Conservation (phyloP, 108 stramenopile genomes). For the Cyclotella choctawhatcheeana region DNA sequence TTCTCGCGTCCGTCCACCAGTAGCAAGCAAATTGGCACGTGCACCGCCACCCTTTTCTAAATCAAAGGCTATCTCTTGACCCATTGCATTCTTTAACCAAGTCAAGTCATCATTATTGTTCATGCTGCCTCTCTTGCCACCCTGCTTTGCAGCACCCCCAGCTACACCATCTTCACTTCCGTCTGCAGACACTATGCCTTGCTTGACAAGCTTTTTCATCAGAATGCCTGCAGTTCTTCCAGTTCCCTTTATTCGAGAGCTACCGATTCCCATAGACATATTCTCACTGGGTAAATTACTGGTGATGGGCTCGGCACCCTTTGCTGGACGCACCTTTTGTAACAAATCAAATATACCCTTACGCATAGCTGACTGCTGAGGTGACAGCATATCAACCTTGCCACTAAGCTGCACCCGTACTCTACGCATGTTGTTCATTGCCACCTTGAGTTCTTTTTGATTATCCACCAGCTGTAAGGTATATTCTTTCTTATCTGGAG, state of each 20-base stretch:
- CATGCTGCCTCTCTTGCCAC: conserved; percentile 15
- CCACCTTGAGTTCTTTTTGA: conserved; percentile 68
- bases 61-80: conserved; percentile 82
- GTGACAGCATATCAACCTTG: conserved; percentile 64
- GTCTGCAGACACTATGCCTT: conserved; percentile 68
- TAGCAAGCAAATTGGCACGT: conserved; percentile 78
- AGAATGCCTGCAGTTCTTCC: conserved; percentile 86
- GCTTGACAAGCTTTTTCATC: conserved; percentile 72
- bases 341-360: conserved; percentile 83
- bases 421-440: conserved; percentile 81
- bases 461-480: conserved; percentile 84
- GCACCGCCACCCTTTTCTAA: conserved; percentile 91
- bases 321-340: conserved; percentile 79
- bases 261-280: conserved; percentile 83
- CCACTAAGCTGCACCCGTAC: conserved; percentile 75
- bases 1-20: conserved; percentile 55
- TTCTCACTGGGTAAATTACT: conserved; percentile 90
- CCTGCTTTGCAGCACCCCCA: conserved; percentile 41
- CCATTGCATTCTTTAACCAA: conserved; percentile 90
- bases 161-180: conserved; percentile 45
- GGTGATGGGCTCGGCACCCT: conserved; percentile 70
- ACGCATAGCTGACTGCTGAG: conserved; percentile 58
- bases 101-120: conserved; percentile 64
- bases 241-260: conserved; percentile 86
- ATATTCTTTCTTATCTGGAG: conserved; percentile 63